phyloP scores from a whole-genome alignment of 2,329 filamentous ascomycete species.

The Neofusicoccum umdonicola region DNA sequence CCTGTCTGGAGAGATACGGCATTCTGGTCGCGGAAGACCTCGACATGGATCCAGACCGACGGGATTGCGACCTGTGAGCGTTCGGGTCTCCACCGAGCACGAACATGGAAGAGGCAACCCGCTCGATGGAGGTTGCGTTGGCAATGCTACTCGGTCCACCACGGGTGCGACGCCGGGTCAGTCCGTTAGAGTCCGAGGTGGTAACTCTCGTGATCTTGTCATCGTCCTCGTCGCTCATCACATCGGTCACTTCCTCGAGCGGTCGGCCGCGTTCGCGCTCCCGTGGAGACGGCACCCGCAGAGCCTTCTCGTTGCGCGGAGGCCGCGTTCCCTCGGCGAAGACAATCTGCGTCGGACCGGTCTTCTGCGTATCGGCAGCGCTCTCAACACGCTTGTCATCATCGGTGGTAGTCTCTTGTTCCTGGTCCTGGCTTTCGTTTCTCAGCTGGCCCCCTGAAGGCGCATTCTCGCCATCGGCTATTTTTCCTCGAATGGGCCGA shows the following conservation, averaged over 20 bases:
- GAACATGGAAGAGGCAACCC: constrained; percentile 42
- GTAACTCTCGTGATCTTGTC: neutral
- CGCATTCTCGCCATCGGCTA: neutral
- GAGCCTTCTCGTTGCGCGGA: neutral
- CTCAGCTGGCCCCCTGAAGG: too few relatives aligned
- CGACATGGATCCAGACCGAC: neutral
- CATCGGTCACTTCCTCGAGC: neutral
- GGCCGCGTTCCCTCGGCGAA: neutral
- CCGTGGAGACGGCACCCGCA: neutral
- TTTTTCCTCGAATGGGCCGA: neutral
- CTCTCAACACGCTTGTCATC: neutral
- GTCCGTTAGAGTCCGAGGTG: neutral
- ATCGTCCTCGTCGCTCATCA: neutral
- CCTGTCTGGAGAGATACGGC: constrained; percentile 43
- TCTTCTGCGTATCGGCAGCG: neutral
- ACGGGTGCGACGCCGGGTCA: neutral
- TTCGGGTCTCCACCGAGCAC: constrained; percentile 32
- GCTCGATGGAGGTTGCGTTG: constrained; percentile 39
- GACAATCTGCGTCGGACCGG: neutral
- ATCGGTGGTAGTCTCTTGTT: neutral
- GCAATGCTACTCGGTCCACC: constrained; percentile 20
- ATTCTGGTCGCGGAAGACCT: constrained; percentile 21
- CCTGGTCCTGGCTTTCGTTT: too few relatives aligned
- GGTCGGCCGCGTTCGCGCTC: neutral
- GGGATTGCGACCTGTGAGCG: constrained; percentile 1